Conservation (phyloP, 148 eudicot species). For the Camellia lanceoleosa region DNA sequence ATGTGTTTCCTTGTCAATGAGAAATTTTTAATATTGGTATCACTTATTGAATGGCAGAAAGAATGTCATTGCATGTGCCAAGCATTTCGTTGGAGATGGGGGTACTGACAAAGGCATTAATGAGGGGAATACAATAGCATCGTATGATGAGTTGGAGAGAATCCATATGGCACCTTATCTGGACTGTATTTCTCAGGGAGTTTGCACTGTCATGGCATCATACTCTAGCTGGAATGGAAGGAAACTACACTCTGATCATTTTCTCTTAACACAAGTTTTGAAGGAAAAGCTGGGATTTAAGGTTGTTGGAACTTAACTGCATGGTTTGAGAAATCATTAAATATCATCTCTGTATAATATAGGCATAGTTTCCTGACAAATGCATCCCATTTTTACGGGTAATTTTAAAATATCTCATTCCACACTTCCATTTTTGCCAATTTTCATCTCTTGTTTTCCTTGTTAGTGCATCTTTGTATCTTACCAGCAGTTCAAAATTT, state of each 20-base stretch:
- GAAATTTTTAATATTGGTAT: neutral
- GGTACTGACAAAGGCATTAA: constrained; percentile 71
- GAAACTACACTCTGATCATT: constrained; percentile 54
- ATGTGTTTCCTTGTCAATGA: neutral
- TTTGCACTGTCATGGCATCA: constrained; percentile 89
- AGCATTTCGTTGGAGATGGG: constrained; percentile 91
- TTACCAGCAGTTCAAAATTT: neutral
- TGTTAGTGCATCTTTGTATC: constrained; percentile 1
- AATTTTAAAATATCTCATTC: neutral
- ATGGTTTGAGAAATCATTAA: neutral
- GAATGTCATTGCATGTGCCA: constrained; percentile 81
- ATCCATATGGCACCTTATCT: constrained; percentile 80
- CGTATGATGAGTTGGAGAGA: constrained; percentile 64
- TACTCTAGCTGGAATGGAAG: constrained; percentile 82
- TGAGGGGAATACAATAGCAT: constrained; percentile 73
- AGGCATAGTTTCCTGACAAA: neutral
- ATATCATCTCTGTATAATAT: neutral
- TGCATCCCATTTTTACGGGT: neutral
- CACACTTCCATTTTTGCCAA: neutral
- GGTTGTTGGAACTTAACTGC: constrained; percentile 31
- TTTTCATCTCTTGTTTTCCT: constrained; percentile 5
- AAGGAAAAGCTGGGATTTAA: constrained; percentile 70
- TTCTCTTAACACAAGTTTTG: constrained; percentile 68
- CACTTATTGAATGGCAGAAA: constrained; percentile 45
- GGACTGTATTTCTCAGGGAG: constrained; percentile 77